These are phyloP conservation scores for Blepharisma undulans DNA, from an alignment of 169 alveolate genomes.

Conservation along the genomic window DNA sequence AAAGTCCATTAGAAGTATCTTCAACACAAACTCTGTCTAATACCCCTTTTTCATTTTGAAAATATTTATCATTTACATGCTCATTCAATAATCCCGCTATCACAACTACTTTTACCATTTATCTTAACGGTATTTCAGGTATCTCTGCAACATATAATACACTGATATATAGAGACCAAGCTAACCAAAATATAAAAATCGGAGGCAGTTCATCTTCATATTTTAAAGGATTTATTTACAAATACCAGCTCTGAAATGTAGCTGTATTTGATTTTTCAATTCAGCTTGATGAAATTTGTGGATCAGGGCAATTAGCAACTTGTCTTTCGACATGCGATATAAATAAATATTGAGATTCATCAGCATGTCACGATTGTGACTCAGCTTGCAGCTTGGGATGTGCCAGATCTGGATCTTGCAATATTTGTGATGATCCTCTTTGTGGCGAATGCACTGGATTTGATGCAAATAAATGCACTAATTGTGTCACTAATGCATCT, in stretches of 20 bases:
- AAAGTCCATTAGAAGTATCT: background rate
- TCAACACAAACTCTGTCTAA: background rate
- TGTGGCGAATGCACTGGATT: background rate
- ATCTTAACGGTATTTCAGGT: background rate
- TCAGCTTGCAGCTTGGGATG: background rate
- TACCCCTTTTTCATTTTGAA: background rate
- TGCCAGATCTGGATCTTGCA: background rate
- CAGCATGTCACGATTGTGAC: background rate
- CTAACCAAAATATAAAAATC: background rate
- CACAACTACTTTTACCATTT: background rate
- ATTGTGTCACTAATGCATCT: background rate
- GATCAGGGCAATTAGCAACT: background rate
- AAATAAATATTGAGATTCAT: background rate
- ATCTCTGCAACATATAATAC: background rate
- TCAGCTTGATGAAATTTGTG: background rate
- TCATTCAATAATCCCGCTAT: background rate
- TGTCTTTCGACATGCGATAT: background rate
- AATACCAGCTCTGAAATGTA: background rate
- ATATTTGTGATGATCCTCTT: background rate
- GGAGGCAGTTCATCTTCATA: background rate
- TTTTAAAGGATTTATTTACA: background rate
- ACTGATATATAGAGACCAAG: background rate
- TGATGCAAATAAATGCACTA: background rate
- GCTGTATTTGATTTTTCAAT: background rate
- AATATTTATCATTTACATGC: background rate